Conservation (phyloP, 495 filamentous ascomycete genomes). For the Penicillium waksmanii region DNA sequence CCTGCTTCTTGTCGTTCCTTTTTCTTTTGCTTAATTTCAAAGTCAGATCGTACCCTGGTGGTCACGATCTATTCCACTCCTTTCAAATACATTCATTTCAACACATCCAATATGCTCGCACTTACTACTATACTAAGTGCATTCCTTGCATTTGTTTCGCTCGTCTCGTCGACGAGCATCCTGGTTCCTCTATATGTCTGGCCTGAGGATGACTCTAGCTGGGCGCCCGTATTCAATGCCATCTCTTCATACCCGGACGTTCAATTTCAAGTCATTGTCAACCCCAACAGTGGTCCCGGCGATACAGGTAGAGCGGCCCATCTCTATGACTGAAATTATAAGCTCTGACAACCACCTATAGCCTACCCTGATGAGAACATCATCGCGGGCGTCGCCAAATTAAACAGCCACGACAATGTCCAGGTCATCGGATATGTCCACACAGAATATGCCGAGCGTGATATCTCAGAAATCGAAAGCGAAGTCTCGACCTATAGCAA, state of each 20-base stretch:
- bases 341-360: not conserved
- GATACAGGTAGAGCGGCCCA: slow-evolving; percentile 18
- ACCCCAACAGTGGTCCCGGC: slow-evolving; percentile 53
- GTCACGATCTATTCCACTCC: slow-evolving; percentile 2
- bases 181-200: slow-evolving; percentile 56
- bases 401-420: slow-evolving; percentile 49
- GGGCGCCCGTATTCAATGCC: slow-evolving; percentile 44
- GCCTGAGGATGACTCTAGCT: slow-evolving; percentile 43
- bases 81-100: slow-evolving; percentile 9
- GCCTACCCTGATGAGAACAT: slow-evolving; percentile 35
- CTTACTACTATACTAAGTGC: slow-evolving; percentile 8
- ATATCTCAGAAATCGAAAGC: slow-evolving; percentile 31
- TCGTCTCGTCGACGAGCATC: slow-evolving; percentile 34
- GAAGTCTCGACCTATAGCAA: slow-evolving; percentile 46
- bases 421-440: slow-evolving; percentile 53
- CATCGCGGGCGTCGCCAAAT: slow-evolving; percentile 36
- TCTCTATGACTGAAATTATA: not conserved
- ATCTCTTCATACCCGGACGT: slow-evolving; percentile 39
- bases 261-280: slow-evolving; percentile 48
- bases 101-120: slow-evolving; percentile 12
- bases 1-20: slow-evolving; percentile 13
- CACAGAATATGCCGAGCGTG: slow-evolving; percentile 36
- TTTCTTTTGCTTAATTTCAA: slow-evolving; percentile 3
- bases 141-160: slow-evolving; percentile 4
- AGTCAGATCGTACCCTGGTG: slow-evolving; percentile 1